phyloP scores from a whole-genome alignment of 2,329 filamentous ascomycete species.

The Fusarium continuum region DNA sequence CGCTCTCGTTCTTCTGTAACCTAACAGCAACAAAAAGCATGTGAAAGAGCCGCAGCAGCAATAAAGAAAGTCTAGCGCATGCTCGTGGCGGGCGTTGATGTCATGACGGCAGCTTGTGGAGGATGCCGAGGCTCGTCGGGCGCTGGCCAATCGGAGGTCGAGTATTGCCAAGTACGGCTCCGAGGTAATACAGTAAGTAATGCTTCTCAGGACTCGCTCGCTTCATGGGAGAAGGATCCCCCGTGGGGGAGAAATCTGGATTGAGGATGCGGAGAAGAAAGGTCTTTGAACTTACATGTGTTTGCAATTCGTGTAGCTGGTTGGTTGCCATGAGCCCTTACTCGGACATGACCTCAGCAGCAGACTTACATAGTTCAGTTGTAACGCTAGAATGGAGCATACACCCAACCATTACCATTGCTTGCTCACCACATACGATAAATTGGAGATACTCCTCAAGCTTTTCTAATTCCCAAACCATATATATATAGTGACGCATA shows the following conservation, averaged over 20 bases:
- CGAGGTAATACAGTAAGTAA: no score
- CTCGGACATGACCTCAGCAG: not conserved
- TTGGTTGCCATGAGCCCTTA: not conserved
- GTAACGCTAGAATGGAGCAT: no score
- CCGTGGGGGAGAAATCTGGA: slow-evolving; percentile 14
- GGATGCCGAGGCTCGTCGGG: slow-evolving; percentile 37
- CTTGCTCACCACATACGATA: no score
- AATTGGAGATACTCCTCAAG: no score
- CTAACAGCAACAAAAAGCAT: slow-evolving; percentile 24
- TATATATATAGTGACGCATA: no score
- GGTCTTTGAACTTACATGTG: slow-evolving; percentile 5
- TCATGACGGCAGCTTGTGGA: slow-evolving; percentile 36
- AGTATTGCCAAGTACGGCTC: slow-evolving; percentile 39
- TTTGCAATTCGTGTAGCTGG: not conserved
- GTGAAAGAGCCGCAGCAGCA: slow-evolving; percentile 30
- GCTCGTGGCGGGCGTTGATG: slow-evolving; percentile 31
- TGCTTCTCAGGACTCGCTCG: slow-evolving; percentile 14
- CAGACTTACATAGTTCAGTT: not conserved
- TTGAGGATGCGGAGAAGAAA: slow-evolving; percentile 25
- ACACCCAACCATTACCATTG: no score
- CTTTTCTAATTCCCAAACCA: no score
- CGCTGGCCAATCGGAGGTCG: slow-evolving; percentile 31
- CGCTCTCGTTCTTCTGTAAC: slow-evolving; percentile 9
- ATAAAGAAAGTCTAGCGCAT: slow-evolving; percentile 15
- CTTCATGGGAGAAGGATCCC: slow-evolving; percentile 1